Evolutionary conservation across 345 rosid genomes (phyloP), one percentile per base, ranked within the genome.

Genomic region (Diplotaxis tenuifolia): DNA sequence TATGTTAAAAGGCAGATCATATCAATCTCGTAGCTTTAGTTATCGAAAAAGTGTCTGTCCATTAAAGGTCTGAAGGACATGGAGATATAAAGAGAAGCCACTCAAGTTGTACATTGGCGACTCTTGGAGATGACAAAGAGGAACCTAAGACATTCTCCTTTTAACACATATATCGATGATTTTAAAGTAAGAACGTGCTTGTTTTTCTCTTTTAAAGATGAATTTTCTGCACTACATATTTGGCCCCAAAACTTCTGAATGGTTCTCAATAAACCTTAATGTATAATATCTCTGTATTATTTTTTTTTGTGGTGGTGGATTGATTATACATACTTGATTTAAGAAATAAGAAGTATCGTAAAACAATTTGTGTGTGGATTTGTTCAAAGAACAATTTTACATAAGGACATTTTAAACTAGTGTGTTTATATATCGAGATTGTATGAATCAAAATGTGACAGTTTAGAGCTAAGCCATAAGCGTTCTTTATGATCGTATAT

Each of bases 121-220:
- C 80, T 77, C 80, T 77, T 77, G 76, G 77, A 52, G 77, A 77
- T 58, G 22, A 60, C 60, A 77, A 77, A 72, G 73, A 77, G 80
- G 66, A 65, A 66, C 76, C 73, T 59, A 60, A 71, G 73, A 59
- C 80, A 76, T 66, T 65, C 57, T 71, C 57, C 53, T 65, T 77
- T 72, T 66, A 59, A 50, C 49, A 59, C 16, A 59, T 40, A 20
- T 68, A 75, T 61, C 3, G 19, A 62, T 45, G 79, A 62, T 62
- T 68, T 29, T 28, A 75, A 69, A 68, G 79, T 62, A 10, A 50
- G 28, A 62, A 69, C 59, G 22, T 68, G 58, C 52, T 75, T 62
- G 65, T 69, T 75, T 68, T 62, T n/a, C 52, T 62, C 47, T 62
- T 62, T 62, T n/a, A 52, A 25, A 59, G 22, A 23, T 68, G 54